Evolutionary conservation across 2,329 filamentous ascomycete species (phyloP).

Genomic region (Diaporthe sp.): DNA sequence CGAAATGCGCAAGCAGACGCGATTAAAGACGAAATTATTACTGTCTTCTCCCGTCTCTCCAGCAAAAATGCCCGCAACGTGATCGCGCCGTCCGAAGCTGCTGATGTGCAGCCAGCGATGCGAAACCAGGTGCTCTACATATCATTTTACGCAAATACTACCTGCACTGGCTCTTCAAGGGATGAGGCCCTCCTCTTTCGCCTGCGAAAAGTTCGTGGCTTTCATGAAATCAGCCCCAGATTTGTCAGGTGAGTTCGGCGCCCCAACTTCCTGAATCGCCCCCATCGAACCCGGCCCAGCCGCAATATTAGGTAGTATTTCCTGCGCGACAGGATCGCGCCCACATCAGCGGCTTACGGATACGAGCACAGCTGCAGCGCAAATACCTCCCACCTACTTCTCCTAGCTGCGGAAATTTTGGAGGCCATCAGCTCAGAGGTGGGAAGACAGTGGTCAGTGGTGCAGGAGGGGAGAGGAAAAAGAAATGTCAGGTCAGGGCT

Average conservation of each 20-base stretch:
- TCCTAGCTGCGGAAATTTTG: not conserved
- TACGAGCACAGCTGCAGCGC: conserved; percentile 24
- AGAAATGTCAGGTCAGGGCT: not conserved
- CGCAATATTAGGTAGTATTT: not conserved
- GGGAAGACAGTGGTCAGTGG: not conserved
- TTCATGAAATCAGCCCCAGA: not conserved
- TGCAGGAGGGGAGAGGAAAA: not conserved
- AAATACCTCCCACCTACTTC: not conserved
- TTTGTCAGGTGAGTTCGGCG: not conserved
- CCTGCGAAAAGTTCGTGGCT: not conserved
- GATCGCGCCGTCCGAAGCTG: not conserved
- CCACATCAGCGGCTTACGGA: conserved; percentile 18
- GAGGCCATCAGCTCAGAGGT: conserved; percentile 18
- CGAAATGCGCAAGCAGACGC: not conserved
- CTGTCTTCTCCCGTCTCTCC: not conserved
- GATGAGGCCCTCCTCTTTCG: not conserved
- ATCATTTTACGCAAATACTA: not conserved
- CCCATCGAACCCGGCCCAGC: conserved; percentile 7
- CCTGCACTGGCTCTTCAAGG: not conserved
- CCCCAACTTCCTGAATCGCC: not conserved
- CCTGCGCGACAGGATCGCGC: conserved; percentile 17
- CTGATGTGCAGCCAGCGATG: not conserved
- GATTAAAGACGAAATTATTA: not conserved
- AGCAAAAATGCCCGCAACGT: not conserved
- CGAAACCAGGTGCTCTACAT: not conserved